phyloP scores from a whole-genome alignment of 768 basidiomycete genomes.

The Termitomyces heimii region DNA sequence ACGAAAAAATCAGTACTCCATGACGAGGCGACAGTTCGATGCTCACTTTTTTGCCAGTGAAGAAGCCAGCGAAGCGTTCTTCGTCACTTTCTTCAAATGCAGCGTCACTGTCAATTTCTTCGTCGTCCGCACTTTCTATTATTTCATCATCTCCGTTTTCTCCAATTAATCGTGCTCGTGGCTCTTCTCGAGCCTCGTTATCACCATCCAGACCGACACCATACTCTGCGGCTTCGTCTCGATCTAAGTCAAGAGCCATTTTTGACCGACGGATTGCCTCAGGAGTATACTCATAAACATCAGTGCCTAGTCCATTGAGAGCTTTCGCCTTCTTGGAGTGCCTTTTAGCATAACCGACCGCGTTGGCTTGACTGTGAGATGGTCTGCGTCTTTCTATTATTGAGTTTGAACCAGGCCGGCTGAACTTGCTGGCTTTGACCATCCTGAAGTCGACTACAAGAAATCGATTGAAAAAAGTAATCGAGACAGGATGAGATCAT shows the following conservation, averaged over 20 bases:
- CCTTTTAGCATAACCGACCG: conserved; percentile 46
- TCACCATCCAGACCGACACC: conserved; percentile 37
- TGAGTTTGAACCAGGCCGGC: conserved; percentile 1
- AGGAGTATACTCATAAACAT: conserved; percentile 62
- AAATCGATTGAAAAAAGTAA: not conserved
- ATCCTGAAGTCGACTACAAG: not conserved
- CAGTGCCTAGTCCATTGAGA: conserved; percentile 26
- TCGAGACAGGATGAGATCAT: conserved; percentile 1
- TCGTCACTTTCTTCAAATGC: conserved; percentile 81
- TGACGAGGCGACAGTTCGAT: not conserved
- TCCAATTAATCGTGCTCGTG: conserved; percentile 43
- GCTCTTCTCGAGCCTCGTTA: conserved; percentile 31
- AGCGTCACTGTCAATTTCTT: conserved; percentile 80
- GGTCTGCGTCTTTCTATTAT: conserved; percentile 14
- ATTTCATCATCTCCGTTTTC: conserved; percentile 45
- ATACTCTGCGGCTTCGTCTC: conserved; percentile 42
- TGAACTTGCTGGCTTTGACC: conserved; percentile 1
- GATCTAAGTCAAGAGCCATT: conserved; percentile 48
- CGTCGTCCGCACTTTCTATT: conserved; percentile 70
- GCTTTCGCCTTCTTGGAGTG: conserved; percentile 37
- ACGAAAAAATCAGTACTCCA: not conserved
- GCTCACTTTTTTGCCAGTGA: conserved; percentile 34
- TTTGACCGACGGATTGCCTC: conserved; percentile 46
- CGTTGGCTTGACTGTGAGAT: conserved; percentile 30
- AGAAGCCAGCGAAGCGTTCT: conserved; percentile 70